Evolutionary conservation across 352 stramenopile genomes (phyloP).

Genomic region (Pythium pyrilobum): DNA sequence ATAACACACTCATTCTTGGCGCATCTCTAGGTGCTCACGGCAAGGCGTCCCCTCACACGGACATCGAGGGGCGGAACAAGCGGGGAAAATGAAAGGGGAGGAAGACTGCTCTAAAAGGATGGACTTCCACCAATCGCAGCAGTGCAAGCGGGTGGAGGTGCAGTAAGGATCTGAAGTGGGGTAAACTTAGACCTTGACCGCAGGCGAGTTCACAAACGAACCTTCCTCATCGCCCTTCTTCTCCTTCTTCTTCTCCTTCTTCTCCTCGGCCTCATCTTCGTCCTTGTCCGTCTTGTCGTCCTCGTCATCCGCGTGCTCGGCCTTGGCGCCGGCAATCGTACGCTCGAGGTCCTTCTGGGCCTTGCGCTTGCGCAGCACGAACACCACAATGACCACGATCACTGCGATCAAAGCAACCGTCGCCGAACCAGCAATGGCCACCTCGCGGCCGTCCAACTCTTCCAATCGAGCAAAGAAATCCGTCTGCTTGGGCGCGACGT

Average conservation of each 20-base stretch:
- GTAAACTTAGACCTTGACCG: conserved; percentile 40
- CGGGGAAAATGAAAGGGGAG: conserved; percentile 2
- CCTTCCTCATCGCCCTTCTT: conserved; percentile 58
- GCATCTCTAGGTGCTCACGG: conserved; percentile 15
- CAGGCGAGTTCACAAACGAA: conserved; percentile 81
- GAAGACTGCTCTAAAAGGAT: conserved; percentile 13
- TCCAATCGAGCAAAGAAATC: conserved; percentile 66
- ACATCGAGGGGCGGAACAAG: conserved; percentile 4
- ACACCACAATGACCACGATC: conserved; percentile 62
- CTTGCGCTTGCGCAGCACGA: conserved; percentile 73
- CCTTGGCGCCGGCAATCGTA: conserved; percentile 78
- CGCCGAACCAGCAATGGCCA: conserved; percentile 56
- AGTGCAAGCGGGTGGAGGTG: no score
- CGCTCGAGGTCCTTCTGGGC: conserved; percentile 73
- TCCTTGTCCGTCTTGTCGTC: conserved; percentile 68
- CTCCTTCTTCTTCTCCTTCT: conserved; percentile 71
- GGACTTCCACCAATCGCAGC: no score
- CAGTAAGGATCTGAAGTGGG: no score
- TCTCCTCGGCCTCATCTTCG: conserved; percentile 52
- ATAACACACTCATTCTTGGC: conserved; percentile 32
- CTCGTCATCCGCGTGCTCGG: conserved; percentile 45
- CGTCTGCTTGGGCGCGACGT: conserved; percentile 42
- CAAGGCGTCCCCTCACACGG: not conserved
- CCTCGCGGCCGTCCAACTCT: conserved; percentile 55
- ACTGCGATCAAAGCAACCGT: conserved; percentile 59